Conservation (phyloP, 2,329 filamentous ascomycete species). For the Fusarium goolgardi region DNA sequence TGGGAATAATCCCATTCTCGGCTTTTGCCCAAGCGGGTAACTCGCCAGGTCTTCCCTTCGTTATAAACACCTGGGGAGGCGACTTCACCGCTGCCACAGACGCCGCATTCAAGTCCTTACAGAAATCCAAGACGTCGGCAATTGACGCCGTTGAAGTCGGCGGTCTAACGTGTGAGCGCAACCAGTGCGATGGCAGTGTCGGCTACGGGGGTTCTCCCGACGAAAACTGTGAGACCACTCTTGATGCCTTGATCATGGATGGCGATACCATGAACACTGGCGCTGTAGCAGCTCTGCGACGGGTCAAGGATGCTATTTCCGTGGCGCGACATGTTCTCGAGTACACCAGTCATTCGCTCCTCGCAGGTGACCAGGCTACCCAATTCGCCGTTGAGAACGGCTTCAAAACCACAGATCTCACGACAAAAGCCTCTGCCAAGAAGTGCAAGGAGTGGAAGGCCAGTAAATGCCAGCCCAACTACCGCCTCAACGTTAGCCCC, state of each 20-base stretch:
- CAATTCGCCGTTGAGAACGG: slow-evolving; percentile 64
- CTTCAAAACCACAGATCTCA: slow-evolving; percentile 59
- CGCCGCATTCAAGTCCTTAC: slow-evolving; percentile 58
- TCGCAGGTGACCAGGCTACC: slow-evolving; percentile 65
- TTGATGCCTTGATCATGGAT: slow-evolving; percentile 70
- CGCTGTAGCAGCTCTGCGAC: slow-evolving; percentile 63
- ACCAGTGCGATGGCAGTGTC: slow-evolving; percentile 66
- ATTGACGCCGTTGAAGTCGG: slow-evolving; percentile 65
- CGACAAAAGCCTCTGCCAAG: slow-evolving; percentile 55
- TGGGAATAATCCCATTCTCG: slow-evolving; percentile 30
- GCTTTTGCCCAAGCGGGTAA: slow-evolving; percentile 30
- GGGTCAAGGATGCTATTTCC: slow-evolving; percentile 60
- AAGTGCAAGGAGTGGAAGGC: slow-evolving; percentile 59
- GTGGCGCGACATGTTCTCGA: slow-evolving; percentile 64
- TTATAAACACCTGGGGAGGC: slow-evolving; percentile 67
- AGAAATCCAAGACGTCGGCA: slow-evolving; percentile 50
- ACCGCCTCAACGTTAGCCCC: slow-evolving; percentile 59
- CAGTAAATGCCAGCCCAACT: slow-evolving; percentile 63
- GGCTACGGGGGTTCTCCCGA: slow-evolving; percentile 67
- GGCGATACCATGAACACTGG: slow-evolving; percentile 64
- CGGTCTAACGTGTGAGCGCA: slow-evolving; percentile 62
- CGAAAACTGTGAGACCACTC: slow-evolving; percentile 67
- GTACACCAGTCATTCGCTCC: slow-evolving; percentile 62
- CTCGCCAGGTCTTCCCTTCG: slow-evolving; percentile 59
- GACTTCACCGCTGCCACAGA: slow-evolving; percentile 64